phyloP scores from a whole-genome alignment of 306 rosid species.

The Quercus suber region DNA sequence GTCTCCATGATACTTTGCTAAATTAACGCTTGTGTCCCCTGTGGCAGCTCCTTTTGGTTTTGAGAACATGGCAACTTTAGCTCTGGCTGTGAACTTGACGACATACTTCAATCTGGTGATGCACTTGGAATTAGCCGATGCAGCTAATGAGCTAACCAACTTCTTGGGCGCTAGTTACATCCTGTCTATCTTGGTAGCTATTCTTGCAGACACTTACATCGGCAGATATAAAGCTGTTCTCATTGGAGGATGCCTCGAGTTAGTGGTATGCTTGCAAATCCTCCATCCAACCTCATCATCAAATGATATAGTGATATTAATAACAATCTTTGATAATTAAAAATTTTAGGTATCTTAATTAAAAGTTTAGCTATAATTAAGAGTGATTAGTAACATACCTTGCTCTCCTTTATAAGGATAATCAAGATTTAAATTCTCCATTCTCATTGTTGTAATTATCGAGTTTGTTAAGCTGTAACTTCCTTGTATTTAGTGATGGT shows the following conservation, averaged over 20 bases:
- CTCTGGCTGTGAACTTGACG: slow-evolving; percentile 79
- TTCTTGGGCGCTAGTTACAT: slow-evolving; percentile 69
- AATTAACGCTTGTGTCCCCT: too few species aligned
- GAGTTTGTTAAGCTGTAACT: too few species aligned
- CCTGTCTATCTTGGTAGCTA: slow-evolving; percentile 62
- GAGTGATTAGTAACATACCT: too few species aligned
- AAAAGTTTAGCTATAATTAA: too few species aligned
- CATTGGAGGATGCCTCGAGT: slow-evolving; percentile 58
- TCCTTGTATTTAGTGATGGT: too few species aligned
- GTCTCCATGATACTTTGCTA: too few species aligned
- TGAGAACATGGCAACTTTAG: slow-evolving; percentile 65
- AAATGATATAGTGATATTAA: too few species aligned
- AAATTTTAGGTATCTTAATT: too few species aligned
- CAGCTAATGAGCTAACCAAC: slow-evolving; percentile 82
- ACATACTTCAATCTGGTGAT: slow-evolving; percentile 62
- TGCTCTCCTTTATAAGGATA: too few species aligned
- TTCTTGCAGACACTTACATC: slow-evolving; percentile 67
- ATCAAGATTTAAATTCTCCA: too few species aligned
- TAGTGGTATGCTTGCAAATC: slow-evolving; percentile 43
- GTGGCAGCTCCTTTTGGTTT: slow-evolving; percentile 56
- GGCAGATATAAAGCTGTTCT: slow-evolving; percentile 66
- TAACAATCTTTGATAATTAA: too few species aligned
- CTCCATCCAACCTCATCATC: background rate
- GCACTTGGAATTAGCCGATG: slow-evolving; percentile 74
- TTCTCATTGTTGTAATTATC: too few species aligned